Evolutionary conservation across 2,329 filamentous ascomycete genomes (phyloP), one percentile per base, ranked within the genome.

Genomic region (Colletotrichum abscissum): DNA sequence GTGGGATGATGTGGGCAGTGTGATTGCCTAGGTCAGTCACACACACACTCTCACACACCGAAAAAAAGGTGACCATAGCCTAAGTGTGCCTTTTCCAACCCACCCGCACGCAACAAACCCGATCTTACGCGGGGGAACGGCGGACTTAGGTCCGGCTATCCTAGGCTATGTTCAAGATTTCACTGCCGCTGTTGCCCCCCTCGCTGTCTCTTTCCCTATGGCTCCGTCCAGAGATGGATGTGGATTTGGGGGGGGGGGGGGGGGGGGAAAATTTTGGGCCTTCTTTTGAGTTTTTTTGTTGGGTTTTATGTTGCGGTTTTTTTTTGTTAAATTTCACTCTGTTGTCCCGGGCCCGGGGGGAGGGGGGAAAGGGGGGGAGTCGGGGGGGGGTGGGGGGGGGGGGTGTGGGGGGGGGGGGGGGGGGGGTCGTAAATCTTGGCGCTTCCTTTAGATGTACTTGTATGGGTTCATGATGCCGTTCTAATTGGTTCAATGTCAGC

Each of bases 391-490:
- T n/a, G n/a, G n/a, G n/a, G n/a, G n/a, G n/a, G n/a, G n/a, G n/a
- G n/a, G n/a, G n/a, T n/a, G n/a, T n/a, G n/a, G n/a, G n/a, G n/a
- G 30, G 12, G 33, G 33, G 12, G 12, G 33, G 33, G 38, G 35
- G 9, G 59, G 52, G 66, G 1, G 3, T 52, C 67, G 56, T 73
- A 56, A 35, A 35, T 52, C 54, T 72, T 63, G 63, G 63, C 69
- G 67, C 55, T 70, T 67, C 46, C 66, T 79, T 42, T 84, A 92
- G 76, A 98, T 93, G 82, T 98, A 98, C 85, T 98, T 98, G 88
- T 98, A 98, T 0, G 96, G 96, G 85, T 98, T 98, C 95, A 98
- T 97, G 84, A 98, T 98, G 60, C 95, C 95, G 78, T 98, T 98
- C 95, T 97, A 78, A 72, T 74, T 72, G 69, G 67, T 42, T 35